phyloP scores from a whole-genome alignment of 176 grass and related monocot genomes.

The Aegilops tauschii region DNA sequence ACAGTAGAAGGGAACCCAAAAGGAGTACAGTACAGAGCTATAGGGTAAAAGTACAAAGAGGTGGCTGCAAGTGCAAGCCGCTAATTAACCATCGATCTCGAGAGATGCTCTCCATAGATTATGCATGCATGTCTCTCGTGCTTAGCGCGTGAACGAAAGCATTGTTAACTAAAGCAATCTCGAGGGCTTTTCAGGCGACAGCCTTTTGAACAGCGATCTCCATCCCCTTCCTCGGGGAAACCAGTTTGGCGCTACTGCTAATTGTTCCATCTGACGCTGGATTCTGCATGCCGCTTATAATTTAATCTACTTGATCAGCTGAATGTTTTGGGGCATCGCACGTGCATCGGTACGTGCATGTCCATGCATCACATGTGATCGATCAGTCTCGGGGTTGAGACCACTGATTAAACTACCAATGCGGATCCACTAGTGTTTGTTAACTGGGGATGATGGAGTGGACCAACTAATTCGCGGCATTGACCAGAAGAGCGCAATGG shows the following conservation, averaged over 20 bases:
- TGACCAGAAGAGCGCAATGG: not conserved
- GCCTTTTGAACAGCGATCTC: slow-evolving; percentile 33
- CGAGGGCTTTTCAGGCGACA: slow-evolving; percentile 42
- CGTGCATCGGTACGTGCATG: slow-evolving; percentile 17
- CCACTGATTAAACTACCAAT: not conserved
- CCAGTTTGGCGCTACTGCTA: not conserved
- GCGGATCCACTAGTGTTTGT: not conserved
- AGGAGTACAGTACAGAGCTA: not conserved
- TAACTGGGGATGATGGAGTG: not conserved
- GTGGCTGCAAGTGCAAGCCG: slow-evolving; percentile 17
- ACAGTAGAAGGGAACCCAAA: too few relatives aligned
- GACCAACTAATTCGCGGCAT: not conserved
- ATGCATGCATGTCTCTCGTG: slow-evolving; percentile 29
- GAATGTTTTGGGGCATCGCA: slow-evolving; percentile 40
- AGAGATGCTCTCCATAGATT: slow-evolving; percentile 41
- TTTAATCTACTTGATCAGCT: not conserved
- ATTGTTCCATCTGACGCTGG: slow-evolving; percentile 1
- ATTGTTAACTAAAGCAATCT: slow-evolving; percentile 34
- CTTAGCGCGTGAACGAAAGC: slow-evolving; percentile 29
- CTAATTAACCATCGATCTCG: slow-evolving; percentile 27
- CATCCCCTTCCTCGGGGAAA: not conserved
- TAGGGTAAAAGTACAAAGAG: slow-evolving; percentile 30
- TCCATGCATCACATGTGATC: not conserved
- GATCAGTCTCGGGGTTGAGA: not conserved
- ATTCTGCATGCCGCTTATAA: not conserved